Base-by-base conservation (phyloP, 176 grass and related monocot genomes). In the Areca catechu region DNA sequence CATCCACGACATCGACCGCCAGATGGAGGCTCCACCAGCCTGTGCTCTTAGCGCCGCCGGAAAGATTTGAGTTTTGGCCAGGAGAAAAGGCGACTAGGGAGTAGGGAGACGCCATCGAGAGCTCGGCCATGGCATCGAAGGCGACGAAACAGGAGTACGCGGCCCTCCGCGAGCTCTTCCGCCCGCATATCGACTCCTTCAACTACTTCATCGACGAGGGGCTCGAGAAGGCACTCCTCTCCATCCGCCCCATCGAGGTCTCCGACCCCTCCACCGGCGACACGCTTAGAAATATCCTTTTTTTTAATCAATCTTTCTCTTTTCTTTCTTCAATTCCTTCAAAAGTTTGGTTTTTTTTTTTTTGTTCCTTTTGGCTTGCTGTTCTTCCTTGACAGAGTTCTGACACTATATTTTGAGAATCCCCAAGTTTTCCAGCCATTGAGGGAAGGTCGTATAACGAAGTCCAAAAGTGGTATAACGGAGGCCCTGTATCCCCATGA, bases 231-330 rank as follows among this genome's bases (percentile, higher is more conserved):
- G 79, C 79, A 24, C 53, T 87, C 37, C 4, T 63, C 5, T 69
- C 76, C 53, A 76, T 89, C 69, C 79, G 80, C 2, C 60, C 91
- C 56, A 15, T 77, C 4, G 91, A 86, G 62, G 84, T 90, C 19
- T 24, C 2, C 19, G 71, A 84, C 17, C 86, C 74, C 70, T 60
- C 64, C 60, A 74, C 75, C 20, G 66, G 50, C 19, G 62, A 17
- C 43, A 84, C 49, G n/a, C 63, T 90, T 17, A 96, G 62, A 87
- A 77, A 96, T 96, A 96, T 90, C 86, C 92, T 96, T 76, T 60
- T 10, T 21, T n/a, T n/a, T n/a, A n/a, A n/a, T n/a, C n/a, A n/a
- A 23, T 3, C 4, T 29, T 4, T 29, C 28, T 29, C 5, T 34
- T 1, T 34, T 34, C 30, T 34, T 34, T 34, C 30, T 7, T 34